Percentiles rank a stretch among this genome's conserved stretches.
Evolutionary conservation across 208 protist species (phyloP).

Genomic region (Borovskyia barvae): DNA sequence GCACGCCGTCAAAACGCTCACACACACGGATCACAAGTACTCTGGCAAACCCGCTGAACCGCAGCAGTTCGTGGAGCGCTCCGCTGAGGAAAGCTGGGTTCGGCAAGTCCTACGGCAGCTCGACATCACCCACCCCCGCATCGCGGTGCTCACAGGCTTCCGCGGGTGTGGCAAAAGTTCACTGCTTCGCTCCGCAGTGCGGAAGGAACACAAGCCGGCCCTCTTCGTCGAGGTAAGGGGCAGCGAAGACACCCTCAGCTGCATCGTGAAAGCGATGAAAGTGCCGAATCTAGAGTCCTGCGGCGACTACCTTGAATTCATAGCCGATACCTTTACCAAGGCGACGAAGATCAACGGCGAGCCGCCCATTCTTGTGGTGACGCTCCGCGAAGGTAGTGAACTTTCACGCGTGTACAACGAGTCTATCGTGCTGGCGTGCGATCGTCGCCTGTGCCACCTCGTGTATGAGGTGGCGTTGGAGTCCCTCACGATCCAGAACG

Average conservation of each 20-base stretch:
- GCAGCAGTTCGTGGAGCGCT: slow-evolving; percentile 42
- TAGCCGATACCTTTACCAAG: slow-evolving; percentile 65
- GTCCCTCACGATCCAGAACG: slow-evolving; percentile 49
- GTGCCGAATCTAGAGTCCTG: slow-evolving; percentile 84
- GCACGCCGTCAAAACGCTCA: slow-evolving; percentile 66
- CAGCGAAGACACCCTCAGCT: slow-evolving; percentile 67
- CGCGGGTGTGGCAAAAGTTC: slow-evolving; percentile 62
- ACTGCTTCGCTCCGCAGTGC: slow-evolving; percentile 57
- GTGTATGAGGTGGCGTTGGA: slow-evolving; percentile 78
- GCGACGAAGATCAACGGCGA: slow-evolving; percentile 69
- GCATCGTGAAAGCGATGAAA: slow-evolving; percentile 59
- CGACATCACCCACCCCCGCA: slow-evolving; percentile 64
- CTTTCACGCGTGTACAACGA: slow-evolving; percentile 80
- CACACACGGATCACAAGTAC: slow-evolving; percentile 27
- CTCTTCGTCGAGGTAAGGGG: slow-evolving; percentile 77
- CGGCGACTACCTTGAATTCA: slow-evolving; percentile 78
- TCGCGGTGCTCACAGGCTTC: slow-evolving; percentile 57
- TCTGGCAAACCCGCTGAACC: slow-evolving; percentile 9
- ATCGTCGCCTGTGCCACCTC: slow-evolving; percentile 72
- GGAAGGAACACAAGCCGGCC: slow-evolving; percentile 74
- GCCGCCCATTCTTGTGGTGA: slow-evolving; percentile 72
- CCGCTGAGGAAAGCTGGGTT: slow-evolving; percentile 64
- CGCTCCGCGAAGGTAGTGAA: slow-evolving; percentile 68
- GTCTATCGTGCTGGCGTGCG: slow-evolving; percentile 62
- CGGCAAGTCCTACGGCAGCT: slow-evolving; percentile 71